These are phyloP conservation scores for Globisporangium acanthophoron DNA, from an alignment of 352 stramenopile genomes.

Conservation along the genomic window DNA sequence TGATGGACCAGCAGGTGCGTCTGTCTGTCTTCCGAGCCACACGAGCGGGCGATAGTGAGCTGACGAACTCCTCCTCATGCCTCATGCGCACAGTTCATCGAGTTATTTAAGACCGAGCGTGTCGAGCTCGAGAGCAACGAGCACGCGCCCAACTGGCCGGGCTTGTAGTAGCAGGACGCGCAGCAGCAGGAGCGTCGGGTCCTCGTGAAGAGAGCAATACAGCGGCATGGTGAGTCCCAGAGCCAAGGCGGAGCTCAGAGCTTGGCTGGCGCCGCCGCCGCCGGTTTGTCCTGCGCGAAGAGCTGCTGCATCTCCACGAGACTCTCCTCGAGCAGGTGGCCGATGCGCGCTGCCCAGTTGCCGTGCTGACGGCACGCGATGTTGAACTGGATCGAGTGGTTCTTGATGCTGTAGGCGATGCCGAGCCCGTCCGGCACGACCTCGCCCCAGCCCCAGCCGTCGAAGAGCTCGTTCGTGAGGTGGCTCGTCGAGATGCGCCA, in stretches of 20 bases:
- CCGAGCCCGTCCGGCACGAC: slow-evolving; percentile 74
- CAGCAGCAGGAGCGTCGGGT: neutral
- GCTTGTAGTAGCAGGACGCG: slow-evolving; percentile 9
- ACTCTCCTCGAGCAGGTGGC: slow-evolving; percentile 69
- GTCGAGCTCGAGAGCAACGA: slow-evolving; percentile 54
- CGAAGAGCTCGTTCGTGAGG: slow-evolving; percentile 76
- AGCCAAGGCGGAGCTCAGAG: slow-evolving; percentile 26
- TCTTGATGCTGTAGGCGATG: slow-evolving; percentile 81
- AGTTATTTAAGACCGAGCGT: slow-evolving; percentile 78
- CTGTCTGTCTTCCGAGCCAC: no score
- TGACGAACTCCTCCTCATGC: neutral
- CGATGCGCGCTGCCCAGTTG: slow-evolving; percentile 52
- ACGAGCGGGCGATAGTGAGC: no score
- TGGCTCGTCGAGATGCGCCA: slow-evolving; percentile 82
- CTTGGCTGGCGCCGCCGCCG: slow-evolving; percentile 20
- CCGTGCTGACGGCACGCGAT: slow-evolving; percentile 62
- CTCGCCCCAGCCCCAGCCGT: slow-evolving; percentile 81
- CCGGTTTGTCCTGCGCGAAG: slow-evolving; percentile 21
- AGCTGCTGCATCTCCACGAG: slow-evolving; percentile 77
- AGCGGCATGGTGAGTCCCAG: neutral
- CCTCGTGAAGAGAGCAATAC: neutral
- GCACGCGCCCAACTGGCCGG: slow-evolving; percentile 60
- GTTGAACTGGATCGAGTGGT: slow-evolving; percentile 77
- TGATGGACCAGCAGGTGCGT: slow-evolving; percentile 83
- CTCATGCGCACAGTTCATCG: slow-evolving; percentile 51